Conservation (phyloP, 768 basidiomycete genomes). For the Lentinula raphanica region DNA sequence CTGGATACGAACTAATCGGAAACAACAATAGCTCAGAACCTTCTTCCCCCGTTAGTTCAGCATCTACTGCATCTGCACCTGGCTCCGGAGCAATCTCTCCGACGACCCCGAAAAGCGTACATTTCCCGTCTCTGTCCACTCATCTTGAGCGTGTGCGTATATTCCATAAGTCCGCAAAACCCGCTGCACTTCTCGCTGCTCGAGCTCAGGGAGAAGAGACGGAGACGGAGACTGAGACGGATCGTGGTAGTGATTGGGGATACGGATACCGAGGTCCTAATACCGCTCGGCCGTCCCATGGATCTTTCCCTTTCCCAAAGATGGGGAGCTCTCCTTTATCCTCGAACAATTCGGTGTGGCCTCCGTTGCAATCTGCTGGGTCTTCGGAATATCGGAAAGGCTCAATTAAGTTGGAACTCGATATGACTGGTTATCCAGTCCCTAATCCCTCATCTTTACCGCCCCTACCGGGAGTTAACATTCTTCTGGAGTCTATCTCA, state of each 20-base stretch:
- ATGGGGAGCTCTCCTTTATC: background rate
- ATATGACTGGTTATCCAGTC: conserved; percentile 20
- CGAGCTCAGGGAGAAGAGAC: conserved; percentile 31
- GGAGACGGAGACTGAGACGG: conserved; percentile 43
- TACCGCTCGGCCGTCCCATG: background rate
- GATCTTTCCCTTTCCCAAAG: conserved; percentile 4
- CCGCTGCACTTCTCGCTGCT: conserved; percentile 42
- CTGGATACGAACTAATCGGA: conserved; percentile 11
- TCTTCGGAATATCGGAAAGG: background rate
- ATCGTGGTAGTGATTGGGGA: conserved; percentile 21
- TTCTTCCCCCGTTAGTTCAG: conserved; percentile 6
- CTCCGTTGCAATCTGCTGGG: background rate
- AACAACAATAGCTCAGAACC: background rate
- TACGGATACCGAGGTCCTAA: background rate
- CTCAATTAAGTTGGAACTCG: conserved; percentile 1
- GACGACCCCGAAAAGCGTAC: conserved; percentile 70
- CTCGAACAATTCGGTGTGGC: background rate
- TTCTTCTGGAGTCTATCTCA: conserved; percentile 26
- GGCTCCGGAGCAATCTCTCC: conserved; percentile 15
- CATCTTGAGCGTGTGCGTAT: conserved; percentile 59
- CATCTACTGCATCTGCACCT: conserved; percentile 6
- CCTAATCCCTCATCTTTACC: conserved; percentile 14
- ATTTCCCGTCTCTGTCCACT: conserved; percentile 69
- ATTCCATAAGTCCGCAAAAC: conserved; percentile 65
- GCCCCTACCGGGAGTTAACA: conserved; percentile 21